Evolutionary conservation across 257 asterid species (phyloP).

Genomic region (Eustoma russellianum): DNA sequence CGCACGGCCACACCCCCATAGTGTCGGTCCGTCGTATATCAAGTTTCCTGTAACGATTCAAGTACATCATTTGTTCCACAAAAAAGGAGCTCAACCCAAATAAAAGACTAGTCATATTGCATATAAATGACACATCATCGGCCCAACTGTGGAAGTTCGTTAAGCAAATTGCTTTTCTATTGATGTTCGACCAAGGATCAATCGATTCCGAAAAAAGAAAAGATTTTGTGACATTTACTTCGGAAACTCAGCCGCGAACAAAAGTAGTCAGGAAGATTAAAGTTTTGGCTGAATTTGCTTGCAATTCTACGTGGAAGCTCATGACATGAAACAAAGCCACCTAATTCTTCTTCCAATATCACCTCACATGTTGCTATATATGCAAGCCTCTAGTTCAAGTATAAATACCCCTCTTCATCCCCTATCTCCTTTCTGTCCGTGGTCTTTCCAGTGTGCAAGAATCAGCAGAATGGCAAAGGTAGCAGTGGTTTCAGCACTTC

Average conservation of each 20-base stretch:
- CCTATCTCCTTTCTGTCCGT: not conserved
- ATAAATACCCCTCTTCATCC: not conserved
- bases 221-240: too few relatives aligned
- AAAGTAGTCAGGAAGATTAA: not conserved
- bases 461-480: slow-evolving; percentile 19
- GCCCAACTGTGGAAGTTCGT: too few relatives aligned
- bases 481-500: slow-evolving; percentile 18
- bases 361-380: not conserved
- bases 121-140: too few relatives aligned
- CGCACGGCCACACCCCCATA: too few relatives aligned
- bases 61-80: too few relatives aligned
- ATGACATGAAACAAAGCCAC: not conserved
- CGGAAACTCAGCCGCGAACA: slow-evolving; percentile 1
- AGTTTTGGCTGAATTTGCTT: not conserved
- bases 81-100: too few relatives aligned
- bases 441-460: not conserved
- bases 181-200: too few relatives aligned
- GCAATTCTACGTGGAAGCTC: slow-evolving; percentile 3
- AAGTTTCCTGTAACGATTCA: too few relatives aligned
- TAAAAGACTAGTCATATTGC: too few relatives aligned
- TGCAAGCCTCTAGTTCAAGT: not conserved
- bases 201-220: too few relatives aligned
- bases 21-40: too few relatives aligned
- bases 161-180: too few relatives aligned
- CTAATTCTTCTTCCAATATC: not conserved